These are phyloP conservation scores for Xylaria castorea DNA, from an alignment of 495 filamentous ascomycete species.

Conservation along the genomic window DNA sequence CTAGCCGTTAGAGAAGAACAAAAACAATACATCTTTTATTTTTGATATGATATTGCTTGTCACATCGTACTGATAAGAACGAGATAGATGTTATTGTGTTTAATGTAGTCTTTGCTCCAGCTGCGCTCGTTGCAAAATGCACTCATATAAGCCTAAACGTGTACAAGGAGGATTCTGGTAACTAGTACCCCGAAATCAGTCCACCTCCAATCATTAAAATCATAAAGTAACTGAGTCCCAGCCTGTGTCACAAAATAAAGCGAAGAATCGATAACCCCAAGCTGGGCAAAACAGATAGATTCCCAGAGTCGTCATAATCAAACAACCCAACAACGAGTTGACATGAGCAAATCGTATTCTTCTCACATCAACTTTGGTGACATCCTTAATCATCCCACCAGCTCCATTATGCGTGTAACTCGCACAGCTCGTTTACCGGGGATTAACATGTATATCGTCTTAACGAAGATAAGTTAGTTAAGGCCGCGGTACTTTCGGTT, in stretches of 20 bases:
- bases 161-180: not conserved
- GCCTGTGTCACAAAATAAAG: not conserved
- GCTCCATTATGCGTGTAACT: not conserved
- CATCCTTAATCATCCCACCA: not conserved
- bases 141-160: not conserved
- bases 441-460: not conserved
- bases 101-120: not conserved
- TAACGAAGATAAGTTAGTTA: constrained; percentile 8
- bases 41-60: not conserved
- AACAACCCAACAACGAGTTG: not conserved
- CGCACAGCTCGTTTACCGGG: not conserved
- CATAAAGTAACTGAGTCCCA: not conserved
- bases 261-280: not conserved
- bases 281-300: not conserved
- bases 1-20: not conserved
- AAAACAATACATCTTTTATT: not conserved
- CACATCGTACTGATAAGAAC: not conserved
- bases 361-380: not conserved
- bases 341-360: not conserved
- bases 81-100: not conserved
- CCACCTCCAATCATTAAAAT: constrained; percentile 1
- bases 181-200: not conserved
- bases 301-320: not conserved
- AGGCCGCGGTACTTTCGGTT: constrained; percentile 33
- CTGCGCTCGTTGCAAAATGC: not conserved